Base-by-base conservation (phyloP, 495 filamentous ascomycete species). In the Hypoxylon subgilvum region DNA sequence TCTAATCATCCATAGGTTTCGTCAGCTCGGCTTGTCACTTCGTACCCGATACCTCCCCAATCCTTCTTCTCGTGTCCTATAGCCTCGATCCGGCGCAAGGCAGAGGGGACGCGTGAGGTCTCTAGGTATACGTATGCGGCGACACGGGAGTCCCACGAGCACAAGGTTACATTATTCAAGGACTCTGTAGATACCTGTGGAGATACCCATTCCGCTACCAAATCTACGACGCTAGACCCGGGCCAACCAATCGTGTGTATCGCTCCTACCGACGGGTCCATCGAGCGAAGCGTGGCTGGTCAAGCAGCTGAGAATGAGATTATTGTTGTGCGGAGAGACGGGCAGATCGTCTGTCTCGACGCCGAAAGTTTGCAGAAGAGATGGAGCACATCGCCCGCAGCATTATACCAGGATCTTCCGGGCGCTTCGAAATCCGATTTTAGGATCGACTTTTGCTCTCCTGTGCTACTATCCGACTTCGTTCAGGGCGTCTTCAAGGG, bases 1-100 rank as follows among this genome's bases (percentile, higher is more conserved):
- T n/a, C 19, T 38, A n/a, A 28, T 57, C 53, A 70, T 58, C 76
- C 54, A 3, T 61, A 95, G 91, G 77, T 95, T 17, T 85, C 89
- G 69, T 87, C 86, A 1, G 84, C 90, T n/a, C 86, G 85, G 51
- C 82, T 92, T 25, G 78, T 93, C 19, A 89, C 90, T 10, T 93
- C 91, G 1, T 95, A 96, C 67, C 88, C 90, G 17, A 76, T 96
- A 43, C 89, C 91, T 32, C 91, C 92, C 14, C 85, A 94, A 66
- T 84, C 88, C 8, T 81, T 79, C 32, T 88, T 96, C 68, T 87
- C 88, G 48, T 90, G 90, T 61, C 77, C 88, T 32, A 86, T 91
- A 52, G 87, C 79, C 71, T 95, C 91, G 5, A 72, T 94, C 28
- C 84, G 89, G 68, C 81, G 77, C 57, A 84, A 84, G 70, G 60